phyloP scores from a whole-genome alignment of 179 eudicot genomes.

The Gypsophila paniculata region DNA sequence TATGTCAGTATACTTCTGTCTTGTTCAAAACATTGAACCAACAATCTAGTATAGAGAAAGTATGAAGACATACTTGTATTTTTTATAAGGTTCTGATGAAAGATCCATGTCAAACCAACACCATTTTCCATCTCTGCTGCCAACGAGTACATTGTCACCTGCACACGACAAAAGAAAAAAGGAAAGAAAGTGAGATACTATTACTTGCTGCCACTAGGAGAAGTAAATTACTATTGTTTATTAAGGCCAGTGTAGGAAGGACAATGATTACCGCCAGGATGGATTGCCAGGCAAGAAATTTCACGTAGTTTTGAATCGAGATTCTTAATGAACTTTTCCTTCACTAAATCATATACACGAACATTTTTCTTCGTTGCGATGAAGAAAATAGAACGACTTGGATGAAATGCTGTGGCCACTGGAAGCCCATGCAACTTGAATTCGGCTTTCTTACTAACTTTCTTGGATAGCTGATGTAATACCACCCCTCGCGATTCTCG shows the following conservation, averaged over 20 bases:
- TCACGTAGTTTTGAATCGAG: slow-evolving; percentile 79
- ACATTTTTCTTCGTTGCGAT: slow-evolving; percentile 79
- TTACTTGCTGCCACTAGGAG: slow-evolving; percentile 2
- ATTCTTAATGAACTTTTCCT: slow-evolving; percentile 72
- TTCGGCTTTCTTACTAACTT: slow-evolving; percentile 56
- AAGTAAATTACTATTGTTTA: not conserved
- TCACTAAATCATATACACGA: slow-evolving; percentile 83
- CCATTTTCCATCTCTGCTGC: slow-evolving; percentile 91
- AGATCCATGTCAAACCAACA: slow-evolving; percentile 99
- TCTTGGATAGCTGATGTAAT: slow-evolving; percentile 90
- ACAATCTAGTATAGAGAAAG: not conserved
- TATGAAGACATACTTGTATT: slow-evolving; percentile 51
- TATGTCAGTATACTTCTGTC: not conserved
- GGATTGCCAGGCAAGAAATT: slow-evolving; percentile 76
- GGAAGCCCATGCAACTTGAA: slow-evolving; percentile 90
- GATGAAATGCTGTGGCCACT: slow-evolving; percentile 83
- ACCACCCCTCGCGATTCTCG: slow-evolving; percentile 77
- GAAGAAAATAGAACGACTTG: slow-evolving; percentile 72
- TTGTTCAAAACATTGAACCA: not conserved
- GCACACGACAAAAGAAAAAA: slow-evolving; percentile 22
- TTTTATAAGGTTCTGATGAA: slow-evolving; percentile 64
- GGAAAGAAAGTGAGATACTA: not conserved
- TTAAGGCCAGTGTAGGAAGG: not conserved
- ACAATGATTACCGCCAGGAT: slow-evolving; percentile 76
- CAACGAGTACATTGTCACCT: slow-evolving; percentile 96